Base-by-base conservation (phyloP, 2,329 filamentous ascomycete genomes). In the Cytospora paraplurivora region DNA sequence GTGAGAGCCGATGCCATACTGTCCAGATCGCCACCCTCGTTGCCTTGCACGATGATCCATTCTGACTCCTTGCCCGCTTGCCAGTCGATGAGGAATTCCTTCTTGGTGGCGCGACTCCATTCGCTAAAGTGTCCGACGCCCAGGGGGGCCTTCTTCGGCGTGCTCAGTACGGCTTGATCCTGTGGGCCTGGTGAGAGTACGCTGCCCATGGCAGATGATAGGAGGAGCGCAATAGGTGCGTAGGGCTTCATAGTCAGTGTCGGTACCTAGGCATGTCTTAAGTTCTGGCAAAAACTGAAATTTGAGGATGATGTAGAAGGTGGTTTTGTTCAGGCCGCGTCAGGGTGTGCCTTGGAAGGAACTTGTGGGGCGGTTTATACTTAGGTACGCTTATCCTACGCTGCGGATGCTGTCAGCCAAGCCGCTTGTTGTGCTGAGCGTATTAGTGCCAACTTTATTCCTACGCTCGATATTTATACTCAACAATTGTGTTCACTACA, bases 81-180 rank as follows among this genome's bases (percentile, higher is more conserved):
- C 78, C 79, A 81, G 69, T 81, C 79, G 64, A 79, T 72, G 55
- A 80, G 68, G 55, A 81, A 81, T 15, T 75, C 70, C 51, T 77
- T 78, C 71, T 81, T 81, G 19, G 74, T 79, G 12, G 73, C 75
- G 41, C 79, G 77, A 33, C 76, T 78, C 79, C 79, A 81, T 68
- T 81, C 77, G 69, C 76, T 79, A 70, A 81, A 80, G 71, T 81
- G 78, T 37, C 79, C 79, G 13, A 79, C 78, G 17, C 79, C 79
- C 19, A 27, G 27, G 27, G 27, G 27, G 27, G 27, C 27, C 52
- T 61, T 27, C 57, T 41, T 1, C 27, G 62, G 64, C 50, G 41
- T 19, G 54, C 54, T 56, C 34, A 65, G 44, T 11, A 63, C 15
- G 38, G 56, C 56, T 44, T 63, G 49, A 33, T 63, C 21, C 32